Evolutionary conservation across 1,284 basidiomycete genomes (phyloP), one percentile per base, ranked within the genome.

Genomic region (Apiotrichum porosum): DNA sequence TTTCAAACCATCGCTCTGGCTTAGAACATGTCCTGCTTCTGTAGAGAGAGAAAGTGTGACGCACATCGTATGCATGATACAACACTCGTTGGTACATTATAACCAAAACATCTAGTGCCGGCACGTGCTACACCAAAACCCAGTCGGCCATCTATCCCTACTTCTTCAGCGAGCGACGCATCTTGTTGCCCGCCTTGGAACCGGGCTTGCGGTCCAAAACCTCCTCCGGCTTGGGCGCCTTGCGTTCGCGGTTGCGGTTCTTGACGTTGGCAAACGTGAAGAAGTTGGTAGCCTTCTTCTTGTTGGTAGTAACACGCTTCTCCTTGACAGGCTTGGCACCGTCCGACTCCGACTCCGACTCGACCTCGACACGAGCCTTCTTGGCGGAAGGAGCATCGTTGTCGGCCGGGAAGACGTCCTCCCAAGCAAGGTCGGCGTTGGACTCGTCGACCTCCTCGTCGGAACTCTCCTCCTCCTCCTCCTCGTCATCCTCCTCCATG

Each of bases 281-380:
- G 78, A 92, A 98, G 76, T 97, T 97, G 51, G 81, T 80, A 15
- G 88, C 83, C 75, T 90, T 93, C 76, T 83, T 85, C 86, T 94
- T 95, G 77, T 84, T 88, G 2, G 91, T 94, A 58, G 81, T 93
- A 86, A 91, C 86, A 19, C 91, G 84, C 23, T 79, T 67, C 57
- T 80, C 85, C 72, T 89, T 90, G 56, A 63, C 35, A 14, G 55
- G 41, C 6, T 62, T 55, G 17, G 57, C 59, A 17, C 64, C 62
- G 14, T 60, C 63, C 12, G 33, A 31, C 21, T 42, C 47, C 30
- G 38, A 37, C 14, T 62, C 63, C n/a, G n/a, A n/a, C 26, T 28
- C 26, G 4, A 62, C 62, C 19, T 56, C 57, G 1, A 57, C 60
- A 4, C 54, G 62, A 0, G 56, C 62, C 28, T 54, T 54, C 14